Evolutionary conservation across 352 stramenopile genomes (phyloP).

Genomic region (Globisporangium spinosum): DNA sequence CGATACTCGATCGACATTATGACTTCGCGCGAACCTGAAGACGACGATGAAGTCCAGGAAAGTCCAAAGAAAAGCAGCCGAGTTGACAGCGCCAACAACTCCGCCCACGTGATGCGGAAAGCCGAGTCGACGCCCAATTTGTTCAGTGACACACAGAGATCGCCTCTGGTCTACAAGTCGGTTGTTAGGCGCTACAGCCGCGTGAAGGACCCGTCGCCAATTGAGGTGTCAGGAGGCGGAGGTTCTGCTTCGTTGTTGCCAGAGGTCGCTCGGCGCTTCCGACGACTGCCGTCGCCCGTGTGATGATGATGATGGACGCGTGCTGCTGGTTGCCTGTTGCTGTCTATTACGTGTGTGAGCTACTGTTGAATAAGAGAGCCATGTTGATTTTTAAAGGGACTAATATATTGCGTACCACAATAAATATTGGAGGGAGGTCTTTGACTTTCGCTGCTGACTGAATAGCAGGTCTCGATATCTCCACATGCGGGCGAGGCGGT

Average conservation of each 20-base stretch:
- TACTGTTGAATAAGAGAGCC: background rate
- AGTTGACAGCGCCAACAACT: background rate
- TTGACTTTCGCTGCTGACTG: background rate
- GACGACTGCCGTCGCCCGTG: conserved; percentile 10
- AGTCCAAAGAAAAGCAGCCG: background rate
- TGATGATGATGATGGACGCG: background rate
- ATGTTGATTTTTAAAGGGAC: conserved; percentile 4
- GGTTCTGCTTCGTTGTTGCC: background rate
- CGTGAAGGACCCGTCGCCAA: conserved; percentile 8
- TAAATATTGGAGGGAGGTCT: background rate
- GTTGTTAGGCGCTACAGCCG: conserved; percentile 2
- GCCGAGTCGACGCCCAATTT: conserved; percentile 11
- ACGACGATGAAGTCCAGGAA: conserved; percentile 15
- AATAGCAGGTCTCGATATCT: background rate
- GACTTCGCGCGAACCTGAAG: conserved; percentile 14
- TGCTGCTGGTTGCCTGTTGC: background rate
- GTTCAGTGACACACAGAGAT: conserved; percentile 2
- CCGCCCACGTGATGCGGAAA: background rate
- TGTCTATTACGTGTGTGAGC: conserved; percentile 1
- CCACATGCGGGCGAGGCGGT: background rate
- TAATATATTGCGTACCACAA: conserved; percentile 9
- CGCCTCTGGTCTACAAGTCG: background rate
- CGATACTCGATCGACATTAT: conserved; percentile 16
- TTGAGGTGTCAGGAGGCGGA: background rate
- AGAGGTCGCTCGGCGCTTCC: conserved; percentile 1